Base-by-base conservation (phyloP, 805 yeast species). In the Saccharomycopsis sp. region DNA sequence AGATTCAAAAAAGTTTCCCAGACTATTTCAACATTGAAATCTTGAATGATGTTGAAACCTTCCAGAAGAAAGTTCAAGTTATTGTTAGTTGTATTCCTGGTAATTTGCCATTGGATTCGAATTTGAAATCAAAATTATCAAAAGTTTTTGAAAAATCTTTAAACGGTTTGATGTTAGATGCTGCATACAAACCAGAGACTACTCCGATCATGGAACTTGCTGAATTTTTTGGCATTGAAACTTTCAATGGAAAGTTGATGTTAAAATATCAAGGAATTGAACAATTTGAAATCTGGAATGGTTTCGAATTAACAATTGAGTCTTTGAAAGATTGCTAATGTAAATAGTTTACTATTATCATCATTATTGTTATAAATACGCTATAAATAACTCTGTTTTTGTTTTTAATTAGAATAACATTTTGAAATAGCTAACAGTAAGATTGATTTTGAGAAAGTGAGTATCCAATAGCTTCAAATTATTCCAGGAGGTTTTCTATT, bases 241-340 rank as follows among this genome's bases (percentile, higher is more conserved):
- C 79, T n/a, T 70, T 89, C 49, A 82, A 88, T 6, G 99, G 99
- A 10, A 76, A 81, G 27, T 85, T 87, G 53, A 83, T 94, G 92
- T 70, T 92, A 48, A 87, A 88, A 14, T 78, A 83, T 60, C 98
- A 92, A 62, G 99, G 96, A 36, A 78, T 83, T 37, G 84, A 72
- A 49, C 98, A 92, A 62, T 87, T 88, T 57, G 63, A 69, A 47
- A 60, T 74, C 42, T 89, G 94, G 79, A 84, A 82, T 9, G 80
- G 81, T 0, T 57, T 68, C 37, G 60, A 52, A 21, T n/a, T n/a
- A n/a, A n/a, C n/a, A n/a, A n/a, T n/a, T n/a, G n/a, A n/a, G n/a
- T n/a, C n/a, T n/a, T n/a, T n/a, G n/a, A n/a, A n/a, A n/a, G n/a
- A n/a, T n/a, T n/a, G n/a, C n/a, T n/a, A n/a, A n/a, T n/a, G n/a